Base-by-base conservation (phyloP, 1,284 basidiomycete species). In the Sporisorium iseilematis-ciliati region DNA sequence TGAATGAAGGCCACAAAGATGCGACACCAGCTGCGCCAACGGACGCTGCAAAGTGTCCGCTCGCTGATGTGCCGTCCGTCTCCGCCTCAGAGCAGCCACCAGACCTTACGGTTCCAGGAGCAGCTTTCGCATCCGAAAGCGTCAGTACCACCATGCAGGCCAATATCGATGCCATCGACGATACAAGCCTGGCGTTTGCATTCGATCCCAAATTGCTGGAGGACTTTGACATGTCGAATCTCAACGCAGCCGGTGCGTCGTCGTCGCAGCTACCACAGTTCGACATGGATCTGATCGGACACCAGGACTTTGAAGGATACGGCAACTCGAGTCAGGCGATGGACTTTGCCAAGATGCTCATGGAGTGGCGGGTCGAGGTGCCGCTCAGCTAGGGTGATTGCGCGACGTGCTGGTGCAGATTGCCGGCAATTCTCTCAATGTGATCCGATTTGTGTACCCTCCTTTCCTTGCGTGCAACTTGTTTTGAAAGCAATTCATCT, bases 341-440 rank as follows among this genome's bases (percentile, higher is more conserved):
- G 31, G 72, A 69, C 66, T 75, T 75, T 66, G 66, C 61, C 23
- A 75, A 66, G 57, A 69, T 75, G 66, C 66, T 75, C 42, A 62
- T 55, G 46, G 66, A 75, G 10, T 75, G 72, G 72, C 57, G 65
- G n/a, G 56, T 60, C 25, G 72, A 75, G 2, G 45, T 75, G 16
- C 72, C 72, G 31, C 35, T 74, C 16, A 29, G 18, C 18, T 66
- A 38, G 20, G 51, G n/a, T 20, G 1, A 20, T 23, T 38, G 35
- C 35, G 35, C 35, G 35, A 38, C 16, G 35, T 14, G 4, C 11
- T 16, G 10, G 10, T 12, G 3, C 35, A 38, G 7, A 14, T 33
- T 38, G 12, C 12, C 35, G 11, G 12, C 14, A 3, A 38, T 12
- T 38, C 14, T 38, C 11, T 51, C n/a, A 35, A 23, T 25, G 43